Conservation (phyloP, 2,329 filamentous ascomycete species). For the Colletotrichum tabaci region DNA sequence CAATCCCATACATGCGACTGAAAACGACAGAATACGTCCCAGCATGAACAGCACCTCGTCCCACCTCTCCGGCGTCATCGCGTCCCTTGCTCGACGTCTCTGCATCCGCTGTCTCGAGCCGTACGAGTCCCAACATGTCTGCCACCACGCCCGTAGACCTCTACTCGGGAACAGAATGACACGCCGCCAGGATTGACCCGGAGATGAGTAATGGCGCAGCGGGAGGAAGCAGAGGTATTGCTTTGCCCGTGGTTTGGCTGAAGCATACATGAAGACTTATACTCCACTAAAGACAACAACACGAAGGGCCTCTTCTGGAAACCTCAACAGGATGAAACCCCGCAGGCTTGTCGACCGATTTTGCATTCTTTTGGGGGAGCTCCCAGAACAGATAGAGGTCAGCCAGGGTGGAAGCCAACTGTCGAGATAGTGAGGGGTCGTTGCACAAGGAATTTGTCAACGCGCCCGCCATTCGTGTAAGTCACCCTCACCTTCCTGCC, state of each 20-base stretch:
- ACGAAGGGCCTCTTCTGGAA: neutral
- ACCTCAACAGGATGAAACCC: neutral
- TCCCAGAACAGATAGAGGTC: neutral
- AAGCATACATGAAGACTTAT: neutral
- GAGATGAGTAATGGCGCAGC: neutral
- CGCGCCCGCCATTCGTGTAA: neutral
- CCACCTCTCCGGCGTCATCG: neutral
- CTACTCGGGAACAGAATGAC: neutral
- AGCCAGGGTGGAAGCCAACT: neutral
- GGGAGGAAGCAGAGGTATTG: neutral
- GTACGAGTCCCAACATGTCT: slow-evolving; percentile 41
- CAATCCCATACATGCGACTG: neutral
- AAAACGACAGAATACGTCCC: neutral
- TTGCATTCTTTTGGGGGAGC: neutral
- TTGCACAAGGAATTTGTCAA: neutral
- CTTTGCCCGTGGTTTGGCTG: neutral
- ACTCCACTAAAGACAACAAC: neutral
- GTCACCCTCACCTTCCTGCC: neutral
- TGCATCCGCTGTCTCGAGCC: slow-evolving; percentile 42
- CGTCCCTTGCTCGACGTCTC: slow-evolving; percentile 33
- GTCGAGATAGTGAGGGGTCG: neutral
- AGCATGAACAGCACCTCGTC: neutral
- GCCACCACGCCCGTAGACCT: slow-evolving; percentile 27
- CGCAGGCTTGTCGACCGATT: neutral
- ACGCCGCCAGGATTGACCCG: neutral